phyloP scores from a whole-genome alignment of 2,329 filamentous ascomycete species.

The Aspergillus fijiensis region DNA sequence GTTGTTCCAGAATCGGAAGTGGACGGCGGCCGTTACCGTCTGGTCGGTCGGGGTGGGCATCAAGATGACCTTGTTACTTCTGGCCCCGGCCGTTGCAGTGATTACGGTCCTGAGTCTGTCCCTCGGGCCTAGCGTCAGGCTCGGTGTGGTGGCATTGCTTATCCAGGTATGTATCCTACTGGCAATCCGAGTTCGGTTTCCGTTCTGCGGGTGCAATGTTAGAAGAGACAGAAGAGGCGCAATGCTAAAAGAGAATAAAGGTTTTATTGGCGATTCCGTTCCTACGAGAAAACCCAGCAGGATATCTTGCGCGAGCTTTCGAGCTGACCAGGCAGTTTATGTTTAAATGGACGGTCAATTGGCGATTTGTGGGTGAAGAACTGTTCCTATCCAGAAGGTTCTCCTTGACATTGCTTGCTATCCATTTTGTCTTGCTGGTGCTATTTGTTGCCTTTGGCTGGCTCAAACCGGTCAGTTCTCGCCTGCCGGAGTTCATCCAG shows the following conservation, averaged over 20 bases:
- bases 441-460: slow-evolving; percentile 68
- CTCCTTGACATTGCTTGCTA: slow-evolving; percentile 62
- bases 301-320: slow-evolving; percentile 81
- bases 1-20: slow-evolving; percentile 70
- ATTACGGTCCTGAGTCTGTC: slow-evolving; percentile 74
- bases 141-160: slow-evolving; percentile 71
- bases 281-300: slow-evolving; percentile 58
- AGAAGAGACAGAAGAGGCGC: background rate
- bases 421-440: slow-evolving; percentile 65
- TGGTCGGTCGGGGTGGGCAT: slow-evolving; percentile 82
- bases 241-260: slow-evolving; percentile 33
- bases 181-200: background rate
- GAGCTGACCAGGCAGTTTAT: slow-evolving; percentile 88
- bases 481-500: slow-evolving; percentile 55
- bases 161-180: slow-evolving; percentile 61
- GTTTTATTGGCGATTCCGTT: slow-evolving; percentile 66
- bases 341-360: slow-evolving; percentile 99
- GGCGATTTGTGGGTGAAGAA: slow-evolving; percentile 88
- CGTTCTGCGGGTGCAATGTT: no score
- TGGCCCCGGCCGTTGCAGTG: slow-evolving; percentile 75
- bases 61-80: slow-evolving; percentile 89
- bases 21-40: slow-evolving; percentile 68
- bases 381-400: slow-evolving; percentile 72
- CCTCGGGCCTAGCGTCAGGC: slow-evolving; percentile 62
- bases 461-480: slow-evolving; percentile 66